A percentile compares a stretch with the other conserved stretches of the same genome.
Conservation (phyloP, 2,329 filamentous ascomycete species). For the Sclerotinia trifoliorum region DNA sequence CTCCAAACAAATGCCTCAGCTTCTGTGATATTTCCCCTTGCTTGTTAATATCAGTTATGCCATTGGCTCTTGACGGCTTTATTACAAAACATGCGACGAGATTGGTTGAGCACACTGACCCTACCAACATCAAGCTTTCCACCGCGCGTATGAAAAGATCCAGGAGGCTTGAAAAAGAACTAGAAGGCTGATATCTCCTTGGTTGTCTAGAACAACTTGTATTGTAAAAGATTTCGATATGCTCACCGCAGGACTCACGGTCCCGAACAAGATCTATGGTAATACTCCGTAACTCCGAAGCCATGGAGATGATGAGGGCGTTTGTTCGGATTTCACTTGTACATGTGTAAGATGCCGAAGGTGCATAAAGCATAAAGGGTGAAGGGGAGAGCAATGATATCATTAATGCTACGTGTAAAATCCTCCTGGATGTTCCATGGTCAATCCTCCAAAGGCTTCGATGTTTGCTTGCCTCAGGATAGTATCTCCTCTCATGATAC, state of each 20-base stretch:
- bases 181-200: neutral
- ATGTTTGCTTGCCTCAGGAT: neutral
- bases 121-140: neutral
- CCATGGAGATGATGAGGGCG: neutral
- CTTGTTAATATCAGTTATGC: constrained; percentile 4
- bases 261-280: neutral
- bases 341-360: neutral
- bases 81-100: neutral
- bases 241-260: neutral
- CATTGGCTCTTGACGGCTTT: neutral
- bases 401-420: constrained; percentile 2
- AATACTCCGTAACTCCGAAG: constrained; percentile 2
- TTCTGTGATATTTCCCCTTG: neutral
- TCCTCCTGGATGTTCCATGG: neutral
- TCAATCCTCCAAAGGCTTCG: too few species aligned
- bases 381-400: neutral
- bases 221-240: neutral
- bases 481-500: neutral
- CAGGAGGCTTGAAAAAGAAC: neutral
- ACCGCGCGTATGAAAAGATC: neutral
- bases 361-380: neutral
- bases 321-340: neutral
- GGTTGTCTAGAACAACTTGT: neutral
- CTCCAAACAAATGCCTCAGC: neutral
- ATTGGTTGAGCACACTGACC: neutral